Conservation (phyloP, 768 basidiomycete genomes). For the Amanita fuliginea region DNA sequence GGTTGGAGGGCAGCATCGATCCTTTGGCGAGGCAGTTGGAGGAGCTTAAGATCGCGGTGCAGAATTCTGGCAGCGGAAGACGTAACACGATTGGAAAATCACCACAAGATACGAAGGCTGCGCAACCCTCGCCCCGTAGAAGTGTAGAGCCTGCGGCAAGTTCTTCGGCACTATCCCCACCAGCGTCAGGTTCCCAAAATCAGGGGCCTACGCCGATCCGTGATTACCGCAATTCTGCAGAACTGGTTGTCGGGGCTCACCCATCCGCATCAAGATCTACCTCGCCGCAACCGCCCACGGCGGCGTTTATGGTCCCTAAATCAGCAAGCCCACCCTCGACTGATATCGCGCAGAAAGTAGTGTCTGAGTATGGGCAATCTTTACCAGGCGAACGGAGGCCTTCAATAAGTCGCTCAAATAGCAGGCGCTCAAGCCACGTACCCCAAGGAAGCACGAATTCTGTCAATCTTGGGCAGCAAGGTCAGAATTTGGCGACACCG, state of each 20-base stretch:
- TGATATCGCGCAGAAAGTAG: slow-evolving; percentile 62
- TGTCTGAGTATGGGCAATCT: slow-evolving; percentile 69
- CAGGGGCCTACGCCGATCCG: slow-evolving; percentile 18
- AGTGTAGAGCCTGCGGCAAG: slow-evolving; percentile 13
- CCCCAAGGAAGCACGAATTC: slow-evolving; percentile 17
- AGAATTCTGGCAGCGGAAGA: slow-evolving; percentile 26
- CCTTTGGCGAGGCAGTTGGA: slow-evolving; percentile 60
- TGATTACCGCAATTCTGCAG: slow-evolving; percentile 69
- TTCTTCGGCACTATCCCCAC: slow-evolving; percentile 27
- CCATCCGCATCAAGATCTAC: slow-evolving; percentile 61
- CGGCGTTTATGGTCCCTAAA: slow-evolving; percentile 68
- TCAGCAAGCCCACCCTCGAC: slow-evolving; percentile 26
- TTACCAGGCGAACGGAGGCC: slow-evolving; percentile 74
- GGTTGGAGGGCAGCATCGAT: slow-evolving; percentile 33
- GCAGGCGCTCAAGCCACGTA: slow-evolving; percentile 26
- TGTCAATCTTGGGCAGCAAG: slow-evolving; percentile 12
- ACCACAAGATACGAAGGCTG: background rate
- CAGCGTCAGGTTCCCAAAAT: slow-evolving; percentile 15
- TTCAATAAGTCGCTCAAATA: slow-evolving; percentile 43
- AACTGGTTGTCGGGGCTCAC: slow-evolving; percentile 68
- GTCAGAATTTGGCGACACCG: slow-evolving; percentile 37
- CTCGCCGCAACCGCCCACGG: slow-evolving; percentile 66
- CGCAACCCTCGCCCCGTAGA: slow-evolving; percentile 10
- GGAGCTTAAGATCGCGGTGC: slow-evolving; percentile 38
- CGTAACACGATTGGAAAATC: slow-evolving; percentile 7